Evolutionary conservation across 1,139 yeast genomes (phyloP), one percentile per base, ranked within the genome.

Genomic region (Tardiomyces blankii): DNA sequence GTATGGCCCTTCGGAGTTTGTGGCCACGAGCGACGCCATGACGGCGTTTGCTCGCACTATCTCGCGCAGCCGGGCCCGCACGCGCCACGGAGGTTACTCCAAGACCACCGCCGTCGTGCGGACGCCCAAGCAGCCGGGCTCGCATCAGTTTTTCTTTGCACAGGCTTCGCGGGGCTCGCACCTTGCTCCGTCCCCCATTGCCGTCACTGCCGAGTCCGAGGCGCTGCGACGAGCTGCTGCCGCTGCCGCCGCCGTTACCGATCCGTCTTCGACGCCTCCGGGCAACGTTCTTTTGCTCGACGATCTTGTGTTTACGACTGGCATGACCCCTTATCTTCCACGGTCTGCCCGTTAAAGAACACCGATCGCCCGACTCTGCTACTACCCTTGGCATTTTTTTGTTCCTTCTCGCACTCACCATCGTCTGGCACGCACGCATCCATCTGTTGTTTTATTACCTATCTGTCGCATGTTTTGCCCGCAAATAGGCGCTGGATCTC

Each of bases 291-390:
- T 54, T 39, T 42, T 52, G 14, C 46, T 51, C 16, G 64, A 60
- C 18, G 51, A 53, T 38, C 46, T 49, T 7, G 41, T 50, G 32
- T 58, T 49, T 33, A 51, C 51, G 11, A 60, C 64, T 2, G 64
- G 64, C 25, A 54, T 60, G 62, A 60, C 64, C 5, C 64, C 64
- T 0, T 60, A 54, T 41, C 39, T 59, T 42, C 56, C 59, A 16
- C 48, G 39, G 18, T 38, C 44, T 5, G 16, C n/a, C 9, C 16
- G 16, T 5, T 30, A 21, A 21, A 7, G n/a, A n/a, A n/a, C n/a
- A n/a, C n/a, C n/a, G n/a, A n/a, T n/a, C n/a, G n/a, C n/a, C n/a
- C n/a, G n/a, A n/a, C n/a, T n/a, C 25, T 21, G 25, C 7, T 7
- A 21, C 25, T 7, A 4, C 25, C 25, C 25, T 21, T 4, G 7